These are phyloP conservation scores for Trypanosoma conorhini DNA, from an alignment of 208 protist species.

Conservation along the genomic window DNA sequence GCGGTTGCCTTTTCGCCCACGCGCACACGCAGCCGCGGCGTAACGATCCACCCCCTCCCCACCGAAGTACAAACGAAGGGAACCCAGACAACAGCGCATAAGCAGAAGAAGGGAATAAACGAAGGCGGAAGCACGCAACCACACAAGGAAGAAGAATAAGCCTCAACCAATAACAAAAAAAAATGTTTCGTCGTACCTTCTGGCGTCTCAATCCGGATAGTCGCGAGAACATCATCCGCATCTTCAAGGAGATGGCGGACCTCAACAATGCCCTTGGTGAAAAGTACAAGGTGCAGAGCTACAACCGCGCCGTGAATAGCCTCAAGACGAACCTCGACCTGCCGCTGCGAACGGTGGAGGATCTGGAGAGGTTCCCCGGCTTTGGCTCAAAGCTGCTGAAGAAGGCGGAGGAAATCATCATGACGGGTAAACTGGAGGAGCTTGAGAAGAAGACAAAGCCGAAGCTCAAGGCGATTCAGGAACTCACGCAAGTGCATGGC, in stretches of 20 bases:
- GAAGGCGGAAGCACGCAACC: not conserved
- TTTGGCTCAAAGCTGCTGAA: conserved; percentile 84
- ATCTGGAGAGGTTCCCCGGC: conserved; percentile 72
- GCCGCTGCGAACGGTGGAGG: conserved; percentile 63
- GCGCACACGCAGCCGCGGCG: not conserved
- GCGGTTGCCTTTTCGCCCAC: not conserved
- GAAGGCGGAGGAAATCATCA: conserved; percentile 91
- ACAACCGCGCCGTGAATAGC: conserved; percentile 78
- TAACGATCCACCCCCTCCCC: not conserved
- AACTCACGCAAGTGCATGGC: conserved; percentile 88
- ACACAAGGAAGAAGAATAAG: not conserved
- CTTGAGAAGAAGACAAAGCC: conserved; percentile 90
- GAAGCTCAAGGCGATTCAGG: conserved; percentile 88
- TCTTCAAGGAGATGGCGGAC: conserved; percentile 89
- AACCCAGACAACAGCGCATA: not conserved
- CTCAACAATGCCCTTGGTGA: conserved; percentile 88
- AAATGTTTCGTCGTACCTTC: conserved; percentile 68
- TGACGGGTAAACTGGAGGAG: conserved; percentile 86
- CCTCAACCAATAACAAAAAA: not conserved
- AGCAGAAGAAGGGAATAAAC: not conserved
- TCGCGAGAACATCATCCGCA: conserved; percentile 87
- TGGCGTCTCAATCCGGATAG: conserved; percentile 48
- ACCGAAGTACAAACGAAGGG: not conserved
- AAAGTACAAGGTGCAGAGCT: conserved; percentile 88
- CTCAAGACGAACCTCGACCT: conserved; percentile 88